Evolutionary conservation across 2,329 filamentous ascomycete genomes (phyloP).

Genomic region (Xylariaceae sp.): DNA sequence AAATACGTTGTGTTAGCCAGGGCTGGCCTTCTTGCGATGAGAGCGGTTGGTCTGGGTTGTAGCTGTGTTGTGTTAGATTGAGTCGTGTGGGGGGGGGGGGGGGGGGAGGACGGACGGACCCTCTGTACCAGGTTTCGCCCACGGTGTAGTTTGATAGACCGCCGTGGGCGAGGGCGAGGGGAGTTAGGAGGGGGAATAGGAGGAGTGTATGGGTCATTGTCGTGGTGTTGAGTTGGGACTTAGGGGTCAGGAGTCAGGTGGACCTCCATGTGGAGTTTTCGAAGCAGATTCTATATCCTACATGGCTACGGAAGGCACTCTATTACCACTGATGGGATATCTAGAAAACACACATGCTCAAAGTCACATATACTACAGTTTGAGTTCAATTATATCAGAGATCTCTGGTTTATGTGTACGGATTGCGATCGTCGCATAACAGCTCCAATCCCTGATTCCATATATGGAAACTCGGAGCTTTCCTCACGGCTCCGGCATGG

Average conservation of each 20-base stretch:
- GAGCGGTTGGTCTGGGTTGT: slow-evolving; percentile 31
- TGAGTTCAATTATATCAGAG: too few species aligned
- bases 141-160: slow-evolving; percentile 39
- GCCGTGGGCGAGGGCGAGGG: slow-evolving; percentile 31
- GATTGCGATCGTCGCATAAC: too few species aligned
- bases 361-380: too few species aligned
- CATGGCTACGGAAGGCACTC: background rate
- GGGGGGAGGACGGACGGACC: slow-evolving; percentile 25
- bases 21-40: slow-evolving; percentile 33
- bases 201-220: slow-evolving; percentile 7
- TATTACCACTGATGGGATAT: too few species aligned
- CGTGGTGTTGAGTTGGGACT: background rate
- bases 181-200: slow-evolving; percentile 15
- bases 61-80: slow-evolving; percentile 24
- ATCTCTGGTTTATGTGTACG: too few species aligned
- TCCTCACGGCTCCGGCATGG: background rate
- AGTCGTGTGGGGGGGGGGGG: background rate
- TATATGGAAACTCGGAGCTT: background rate
- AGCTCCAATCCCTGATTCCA: background rate
- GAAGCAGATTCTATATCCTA: background rate
- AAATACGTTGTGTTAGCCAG: slow-evolving; percentile 37
- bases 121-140: slow-evolving; percentile 38
- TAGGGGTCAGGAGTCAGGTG: too few species aligned
- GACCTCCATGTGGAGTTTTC: background rate
- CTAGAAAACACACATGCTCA: too few species aligned